Conservation (phyloP, 2,329 filamentous ascomycete species). For the Rhytidhysteron rufulum region DNA sequence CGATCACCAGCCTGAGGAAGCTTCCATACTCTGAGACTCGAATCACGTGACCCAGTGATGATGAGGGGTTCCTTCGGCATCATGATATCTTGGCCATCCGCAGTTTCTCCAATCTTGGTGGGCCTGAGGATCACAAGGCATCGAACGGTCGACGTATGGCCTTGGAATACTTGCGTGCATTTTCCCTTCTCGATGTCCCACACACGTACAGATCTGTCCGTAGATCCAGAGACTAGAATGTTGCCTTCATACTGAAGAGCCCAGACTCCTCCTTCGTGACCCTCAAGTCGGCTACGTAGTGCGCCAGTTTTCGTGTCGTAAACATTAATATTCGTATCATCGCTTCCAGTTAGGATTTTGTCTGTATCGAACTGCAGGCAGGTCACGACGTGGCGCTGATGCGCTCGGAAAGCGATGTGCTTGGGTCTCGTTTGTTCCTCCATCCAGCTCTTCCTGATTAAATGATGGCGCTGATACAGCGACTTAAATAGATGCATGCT, state of each 20-base stretch:
- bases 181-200: conserved; percentile 95
- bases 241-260: conserved; percentile 95
- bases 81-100: conserved; percentile 73
- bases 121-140: conserved; percentile 94
- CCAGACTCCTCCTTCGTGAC: conserved; percentile 97
- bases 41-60: conserved; percentile 95
- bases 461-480: conserved; percentile 85
- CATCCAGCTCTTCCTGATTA: conserved; percentile 92
- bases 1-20: conserved; percentile 77
- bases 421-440: conserved; percentile 74
- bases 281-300: conserved; percentile 76
- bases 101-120: conserved; percentile 66
- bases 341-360: conserved; percentile 95
- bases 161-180: conserved; percentile 94
- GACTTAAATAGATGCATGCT: conserved; percentile 94
- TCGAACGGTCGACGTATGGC: conserved; percentile 93
- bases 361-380: conserved; percentile 97
- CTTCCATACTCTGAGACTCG: conserved; percentile 89
- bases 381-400: conserved; percentile 93
- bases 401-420: conserved; percentile 93
- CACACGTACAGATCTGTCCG: conserved; percentile 95
- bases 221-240: conserved; percentile 90
- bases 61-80: conserved; percentile 94
- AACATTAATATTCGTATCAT: conserved; percentile 96
- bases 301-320: conserved; percentile 96